Base-by-base conservation (phyloP, 176 grass and related monocot species). In the Avena insularis region DNA sequence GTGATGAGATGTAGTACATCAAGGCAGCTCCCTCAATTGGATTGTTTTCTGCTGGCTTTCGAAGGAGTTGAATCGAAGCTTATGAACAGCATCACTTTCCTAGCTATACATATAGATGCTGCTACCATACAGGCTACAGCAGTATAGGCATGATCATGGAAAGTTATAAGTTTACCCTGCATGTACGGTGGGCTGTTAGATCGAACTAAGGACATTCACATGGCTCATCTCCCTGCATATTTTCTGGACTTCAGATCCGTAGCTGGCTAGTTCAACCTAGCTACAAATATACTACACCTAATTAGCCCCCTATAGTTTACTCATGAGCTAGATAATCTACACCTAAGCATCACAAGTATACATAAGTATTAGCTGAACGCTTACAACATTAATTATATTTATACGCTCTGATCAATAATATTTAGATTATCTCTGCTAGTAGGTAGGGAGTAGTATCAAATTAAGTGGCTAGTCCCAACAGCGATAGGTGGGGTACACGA, bases 391-490 rank as follows among this genome's bases (percentile, higher is more conserved):
- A 17, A 65, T 79, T 78, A 43, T 43, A 43, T 43, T 7, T 57
- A 87, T 90, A 33, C 54, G 48, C 46, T 50, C 14, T 56, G 12
- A 25, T 49, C 71, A 83, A 90, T 60, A 23, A 77, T 80, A 51
- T 51, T 49, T 79, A 84, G 67, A 21, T 84, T 88, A 91, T 84
- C 59, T 45, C 35, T 69, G 81, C 82, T 51, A 66, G 48, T 76
- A 75, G 68, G 81, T 53, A 68, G 76, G 85, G 48, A 31, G 81
- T 69, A 31, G 81, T 69, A 81, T 67, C 16, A 71, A 79, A 85
- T 49, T 51, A 75, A 58, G 17, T 17, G 35, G 49, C 20, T 36
- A 21, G 23, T 58, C 48, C 74, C 20, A 84, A 50, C 71, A 50
- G n/a, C 16, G 48, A 80, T 6, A 57, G 54, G 76, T 84, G 76